A percentile compares a stretch with the other conserved stretches of the same genome.
These are phyloP conservation scores for Quercus cerris DNA, from an alignment of 306 rosid genomes.

Conservation along the genomic window DNA sequence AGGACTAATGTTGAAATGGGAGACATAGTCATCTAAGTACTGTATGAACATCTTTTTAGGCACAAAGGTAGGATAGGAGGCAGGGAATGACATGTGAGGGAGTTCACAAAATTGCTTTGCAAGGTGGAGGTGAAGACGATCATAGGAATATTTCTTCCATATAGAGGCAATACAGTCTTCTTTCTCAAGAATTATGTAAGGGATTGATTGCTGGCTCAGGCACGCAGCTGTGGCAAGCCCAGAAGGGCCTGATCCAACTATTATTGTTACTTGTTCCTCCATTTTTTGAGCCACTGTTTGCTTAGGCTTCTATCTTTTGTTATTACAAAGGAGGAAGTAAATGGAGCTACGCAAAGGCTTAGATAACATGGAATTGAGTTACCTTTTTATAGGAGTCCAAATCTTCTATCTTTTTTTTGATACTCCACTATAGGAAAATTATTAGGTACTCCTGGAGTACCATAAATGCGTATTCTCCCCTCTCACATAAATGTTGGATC, in stretches of 20 bases:
- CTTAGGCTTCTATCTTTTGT: too few species aligned
- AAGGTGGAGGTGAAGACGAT: slow-evolving; percentile 59
- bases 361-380: too few species aligned
- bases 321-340: too few species aligned
- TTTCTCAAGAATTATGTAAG: slow-evolving; percentile 50
- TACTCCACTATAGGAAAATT: too few species aligned
- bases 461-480: too few species aligned
- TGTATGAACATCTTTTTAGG: slow-evolving; percentile 43
- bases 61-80: slow-evolving; percentile 39
- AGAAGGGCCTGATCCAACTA: slow-evolving; percentile 63
- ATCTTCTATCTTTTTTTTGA: accelerated
- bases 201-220: slow-evolving; percentile 34
- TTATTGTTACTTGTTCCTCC: slow-evolving; percentile 32
- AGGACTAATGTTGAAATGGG: slow-evolving; percentile 48
- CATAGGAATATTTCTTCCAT: slow-evolving; percentile 62
- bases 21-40: slow-evolving; percentile 39
- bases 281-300: background rate
- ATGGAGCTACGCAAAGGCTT: too few species aligned
- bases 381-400: too few species aligned
- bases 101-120: slow-evolving; percentile 42
- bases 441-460: too few species aligned
- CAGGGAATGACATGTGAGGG: slow-evolving; percentile 46
- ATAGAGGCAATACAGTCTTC: slow-evolving; percentile 58
- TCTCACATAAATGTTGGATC: too few species aligned
- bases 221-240: slow-evolving; percentile 53